Conservation (phyloP, 1,284 basidiomycete genomes). For the Thelephora terrestris region DNA sequence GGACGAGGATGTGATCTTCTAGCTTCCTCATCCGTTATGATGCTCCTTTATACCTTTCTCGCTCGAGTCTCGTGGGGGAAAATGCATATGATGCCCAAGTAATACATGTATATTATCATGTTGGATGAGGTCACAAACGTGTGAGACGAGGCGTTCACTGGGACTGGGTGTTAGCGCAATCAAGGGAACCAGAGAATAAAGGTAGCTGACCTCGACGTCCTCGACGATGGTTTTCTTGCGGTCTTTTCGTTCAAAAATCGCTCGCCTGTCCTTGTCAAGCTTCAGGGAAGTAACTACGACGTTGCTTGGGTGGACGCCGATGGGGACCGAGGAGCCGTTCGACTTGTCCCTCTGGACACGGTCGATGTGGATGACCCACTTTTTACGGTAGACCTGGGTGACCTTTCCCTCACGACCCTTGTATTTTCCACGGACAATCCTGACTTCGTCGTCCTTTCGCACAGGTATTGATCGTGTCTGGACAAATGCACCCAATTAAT, state of each 20-base stretch:
- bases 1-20: conserved; percentile 91
- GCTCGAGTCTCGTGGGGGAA: neutral
- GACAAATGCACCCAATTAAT: conserved; percentile 4
- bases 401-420: conserved; percentile 98
- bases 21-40: conserved; percentile 15
- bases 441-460: conserved; percentile 97
- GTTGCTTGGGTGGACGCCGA: conserved; percentile 96
- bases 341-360: conserved; percentile 97
- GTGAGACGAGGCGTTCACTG: neutral
- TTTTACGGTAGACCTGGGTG: conserved; percentile 98
- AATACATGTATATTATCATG: neutral
- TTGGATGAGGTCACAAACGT: neutral
- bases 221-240: conserved; percentile 45
- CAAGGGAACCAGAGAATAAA: conserved; percentile 1
- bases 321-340: conserved; percentile 89
- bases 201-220: conserved; percentile 43
- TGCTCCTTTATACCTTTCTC: neutral
- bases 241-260: conserved; percentile 76
- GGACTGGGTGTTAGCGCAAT: neutral
- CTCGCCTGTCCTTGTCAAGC: conserved; percentile 81
- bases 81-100: neutral
- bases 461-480: conserved; percentile 90
- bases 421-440: conserved; percentile 94
- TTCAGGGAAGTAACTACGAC: conserved; percentile 92
- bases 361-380: conserved; percentile 99